Percentiles rank a stretch among this genome's conserved stretches.
Evolutionary conservation across 2,329 filamentous ascomycete genomes (phyloP).

Genomic region (Colletotrichum godetiae): DNA sequence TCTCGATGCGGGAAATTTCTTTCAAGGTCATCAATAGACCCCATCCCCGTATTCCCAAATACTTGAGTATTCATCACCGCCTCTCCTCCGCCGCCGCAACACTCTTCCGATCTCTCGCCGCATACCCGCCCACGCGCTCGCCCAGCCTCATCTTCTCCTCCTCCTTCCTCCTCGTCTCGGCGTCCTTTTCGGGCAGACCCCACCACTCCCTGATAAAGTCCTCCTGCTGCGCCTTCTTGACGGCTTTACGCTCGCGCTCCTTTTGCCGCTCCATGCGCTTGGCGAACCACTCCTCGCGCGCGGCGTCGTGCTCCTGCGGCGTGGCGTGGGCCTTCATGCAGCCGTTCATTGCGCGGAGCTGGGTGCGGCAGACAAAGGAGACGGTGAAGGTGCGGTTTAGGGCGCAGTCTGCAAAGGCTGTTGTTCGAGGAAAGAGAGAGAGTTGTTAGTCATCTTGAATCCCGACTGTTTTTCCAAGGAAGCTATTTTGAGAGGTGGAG

Average conservation of each 20-base stretch:
- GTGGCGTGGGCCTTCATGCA: constrained; percentile 93
- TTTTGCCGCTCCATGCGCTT: constrained; percentile 76
- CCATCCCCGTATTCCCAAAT: background rate
- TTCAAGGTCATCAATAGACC: too few relatives aligned
- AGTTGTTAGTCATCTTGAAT: background rate
- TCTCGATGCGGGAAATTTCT: too few relatives aligned
- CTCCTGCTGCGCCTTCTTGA: constrained; percentile 71
- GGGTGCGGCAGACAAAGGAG: constrained; percentile 84
- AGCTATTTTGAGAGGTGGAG: background rate
- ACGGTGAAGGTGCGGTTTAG: constrained; percentile 87
- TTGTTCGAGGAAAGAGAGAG: background rate
- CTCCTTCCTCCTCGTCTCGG: constrained; percentile 60
- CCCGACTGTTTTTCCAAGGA: background rate
- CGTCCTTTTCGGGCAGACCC: constrained; percentile 69
- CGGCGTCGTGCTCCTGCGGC: constrained; percentile 85
- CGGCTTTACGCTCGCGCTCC: constrained; percentile 73
- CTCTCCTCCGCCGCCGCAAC: constrained; percentile 27
- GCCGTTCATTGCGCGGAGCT: constrained; percentile 88
- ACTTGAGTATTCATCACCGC: background rate
- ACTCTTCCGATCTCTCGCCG: constrained; percentile 50
- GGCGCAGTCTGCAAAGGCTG: constrained; percentile 94
- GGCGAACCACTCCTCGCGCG: constrained; percentile 93
- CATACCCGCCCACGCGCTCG: constrained; percentile 68
- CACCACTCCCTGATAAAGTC: constrained; percentile 76
- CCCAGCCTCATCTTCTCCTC: constrained; percentile 61